Evolutionary conservation across 1,284 basidiomycete species (phyloP), one percentile per base, ranked within the genome.

Genomic region (Pholiota adiposa): DNA sequence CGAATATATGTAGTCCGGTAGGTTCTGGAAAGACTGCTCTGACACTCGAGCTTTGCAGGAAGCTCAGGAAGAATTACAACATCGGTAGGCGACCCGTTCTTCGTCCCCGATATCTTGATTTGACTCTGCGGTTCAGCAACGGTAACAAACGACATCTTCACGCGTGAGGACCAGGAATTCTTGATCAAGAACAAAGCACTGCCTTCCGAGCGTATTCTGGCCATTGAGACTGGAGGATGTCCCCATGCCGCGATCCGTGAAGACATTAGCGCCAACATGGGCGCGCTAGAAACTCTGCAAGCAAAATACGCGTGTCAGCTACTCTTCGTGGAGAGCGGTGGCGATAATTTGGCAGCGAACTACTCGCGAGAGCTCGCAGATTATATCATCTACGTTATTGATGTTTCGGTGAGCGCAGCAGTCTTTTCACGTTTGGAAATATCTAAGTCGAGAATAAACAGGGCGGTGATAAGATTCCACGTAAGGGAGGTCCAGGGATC

Each of bases 21-120:
- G 97, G 97, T 11, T 97, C 96, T 1, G 97, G 97, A 12, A 98
- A 99, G 81, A 99, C 97, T 0, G 97, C 97, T 0, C 77, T 99
- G 60, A 92, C 96, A 0, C 85, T 99, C 43, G 94, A 93, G 0
- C 83, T 99, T n/a, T 99, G 97, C 76, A 85, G 89, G 69, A 84
- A 82, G 54, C 80, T 99, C 53, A 84, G 97, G 56, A 86, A 88
- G 43, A 82, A 89, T 63, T 93, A 92, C 75, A 98, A 99, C 75
- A 92, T 99, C 52, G 96, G 95, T 91, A 29, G 34, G 11, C 8
- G 19, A 12, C 18, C 25, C 14, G 23, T n/a, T n/a, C 19, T 58
- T 9, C 44, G 5, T 19, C 11, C 27, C 23, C 44, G 38, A 31
- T 21, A 25, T 34, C 12, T 54, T 33, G n/a, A 19, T 7, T 16